Percentiles rank a stretch among this genome's conserved stretches.
phyloP scores from a whole-genome alignment of 352 stramenopile species.

The Globisporangium solare region DNA sequence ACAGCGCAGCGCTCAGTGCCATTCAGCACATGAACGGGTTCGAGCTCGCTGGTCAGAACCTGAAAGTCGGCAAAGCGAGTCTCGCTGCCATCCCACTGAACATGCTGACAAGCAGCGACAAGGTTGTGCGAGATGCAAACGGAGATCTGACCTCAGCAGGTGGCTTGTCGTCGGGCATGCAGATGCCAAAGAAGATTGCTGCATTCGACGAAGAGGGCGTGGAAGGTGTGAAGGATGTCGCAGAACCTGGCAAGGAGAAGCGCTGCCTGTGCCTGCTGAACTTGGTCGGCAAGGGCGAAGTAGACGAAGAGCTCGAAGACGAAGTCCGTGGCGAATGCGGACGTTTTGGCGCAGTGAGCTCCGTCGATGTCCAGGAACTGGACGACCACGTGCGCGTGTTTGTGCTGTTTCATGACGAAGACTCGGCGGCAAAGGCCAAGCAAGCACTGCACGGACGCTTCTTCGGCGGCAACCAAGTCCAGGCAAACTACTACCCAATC shows the following conservation, averaged over 20 bases:
- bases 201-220: constrained; percentile 53
- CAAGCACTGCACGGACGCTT: constrained; percentile 65
- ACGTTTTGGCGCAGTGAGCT: constrained; percentile 51
- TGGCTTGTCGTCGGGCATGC: not conserved
- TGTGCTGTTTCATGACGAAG: constrained; percentile 56
- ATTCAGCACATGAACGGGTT: constrained; percentile 86
- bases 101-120: constrained; percentile 57
- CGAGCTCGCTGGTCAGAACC: constrained; percentile 63
- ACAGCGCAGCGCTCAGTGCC: constrained; percentile 49
- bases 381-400: constrained; percentile 73
- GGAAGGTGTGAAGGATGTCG: constrained; percentile 47
- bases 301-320: constrained; percentile 63
- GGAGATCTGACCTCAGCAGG: constrained; percentile 6
- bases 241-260: constrained; percentile 21
- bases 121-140: constrained; percentile 36
- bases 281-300: constrained; percentile 61
- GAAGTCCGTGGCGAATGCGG: constrained; percentile 67
- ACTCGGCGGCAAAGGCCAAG: constrained; percentile 43
- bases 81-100: constrained; percentile 63
- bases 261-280: constrained; percentile 73
- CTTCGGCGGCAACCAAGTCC: constrained; percentile 72
- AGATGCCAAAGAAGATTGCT: constrained; percentile 18
- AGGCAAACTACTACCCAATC: constrained; percentile 57
- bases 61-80: constrained; percentile 78
- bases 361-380: constrained; percentile 58